Base-by-base conservation (phyloP, 2,329 filamentous ascomycete species). In the Aspergillus fijiensis region DNA sequence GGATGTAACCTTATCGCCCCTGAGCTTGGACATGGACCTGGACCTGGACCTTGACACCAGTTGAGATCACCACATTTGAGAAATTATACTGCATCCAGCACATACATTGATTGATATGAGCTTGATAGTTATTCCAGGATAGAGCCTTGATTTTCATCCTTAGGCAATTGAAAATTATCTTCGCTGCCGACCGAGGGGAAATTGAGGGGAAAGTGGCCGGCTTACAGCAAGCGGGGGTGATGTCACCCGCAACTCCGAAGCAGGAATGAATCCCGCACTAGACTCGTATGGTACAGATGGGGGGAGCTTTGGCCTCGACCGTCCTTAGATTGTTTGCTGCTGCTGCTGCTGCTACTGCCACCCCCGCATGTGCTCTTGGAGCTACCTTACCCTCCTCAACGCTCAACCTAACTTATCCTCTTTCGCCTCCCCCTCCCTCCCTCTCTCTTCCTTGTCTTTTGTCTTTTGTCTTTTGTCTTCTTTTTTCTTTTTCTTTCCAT, bases 221-320 rank as follows among this genome's bases (percentile, higher is more conserved):
- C 27, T 29, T 29, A 29, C 27, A 21, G 16, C 5, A 25, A 39
- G 48, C 23, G 48, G 57, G 57, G 42, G 60, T 62, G 60, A 62
- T 62, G 60, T 62, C 60, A 62, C 59, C 49, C 58, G 33, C 19
- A 54, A 23, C 23, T 35, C 27, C 39, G 51, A 23, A 54, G 51
- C 51, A 52, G 50, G 25, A 51, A 51, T 12, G 27, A 29, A 29
- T 29, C 25, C 25, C 29, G 51, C 27, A 19, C 19, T 23, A 23
- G 19, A 10, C 50, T 42, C 27, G 23, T 29, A 2, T 29, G 9
- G 23, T 23, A 23, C 23, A 23, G 23, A 4, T 4, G 49, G 35
- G 35, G 35, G 51, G 58, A 52, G 59, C 55, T 58, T 58, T 42
- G 59, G 50, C 59, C 59, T 58, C 50, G 55, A 60, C 59, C 55